Evolutionary conservation across 2,329 filamentous ascomycete genomes (phyloP), one percentile per base, ranked within the genome.

Genomic region (Fusarium kyushuense): DNA sequence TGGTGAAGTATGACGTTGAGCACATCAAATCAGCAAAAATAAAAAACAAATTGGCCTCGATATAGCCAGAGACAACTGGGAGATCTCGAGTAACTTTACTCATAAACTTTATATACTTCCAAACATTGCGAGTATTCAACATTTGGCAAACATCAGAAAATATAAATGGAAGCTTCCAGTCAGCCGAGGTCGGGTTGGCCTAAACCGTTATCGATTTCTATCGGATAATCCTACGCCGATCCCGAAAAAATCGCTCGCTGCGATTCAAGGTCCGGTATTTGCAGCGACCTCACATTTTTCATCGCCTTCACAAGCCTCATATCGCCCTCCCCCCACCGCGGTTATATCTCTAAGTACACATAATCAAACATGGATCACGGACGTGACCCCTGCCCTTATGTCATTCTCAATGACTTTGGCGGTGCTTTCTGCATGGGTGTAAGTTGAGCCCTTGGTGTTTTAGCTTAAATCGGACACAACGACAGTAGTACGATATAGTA

Each of bases 351-450:
- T 54, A 62, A 60, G n/a, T 42, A 58, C 40, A 38, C 49, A 62
- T 51, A 63, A 54, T 51, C 40, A 54, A 60, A 71, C 54, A 96
- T 97, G 92, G 95, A 99, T 89, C 96, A 98, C 86, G 92, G 92
- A 69, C 89, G 96, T 84, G 96, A 98, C 82, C 96, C 96, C 67
- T 98, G 96, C 83, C 96, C 96, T 58, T 98, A 91, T 90, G 94
- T 98, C 77, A 92, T 96, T 71, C 87, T 98, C 72, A 97, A 94
- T 82, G 96, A 99, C 84, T 98, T 98, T 79, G 96, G 96, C 68
- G 96, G 96, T 82, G 96, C 95, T 59, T 97, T 98, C 77, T 90
- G 88, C 78, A 98, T 97, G 95, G 95, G 95, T 75, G 93, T 96
- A 92, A 71, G 92, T 74, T 38, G 29, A 30, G 23, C 45, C 49